These are phyloP conservation scores for Henckelia pumila DNA, from an alignment of 257 asterid species.

Conservation along the genomic window DNA sequence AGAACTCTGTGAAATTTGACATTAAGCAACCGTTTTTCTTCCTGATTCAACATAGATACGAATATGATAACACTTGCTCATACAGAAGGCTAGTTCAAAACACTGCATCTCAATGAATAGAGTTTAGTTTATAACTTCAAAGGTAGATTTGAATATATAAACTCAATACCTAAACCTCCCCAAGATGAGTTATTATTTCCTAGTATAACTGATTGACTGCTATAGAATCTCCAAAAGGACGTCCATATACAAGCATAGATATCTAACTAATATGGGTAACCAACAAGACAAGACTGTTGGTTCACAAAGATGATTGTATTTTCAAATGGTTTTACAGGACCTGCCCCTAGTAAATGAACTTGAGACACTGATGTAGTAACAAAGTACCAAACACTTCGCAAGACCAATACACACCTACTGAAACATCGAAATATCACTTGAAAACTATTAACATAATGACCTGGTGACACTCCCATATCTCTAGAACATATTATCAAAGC, in stretches of 20 bases:
- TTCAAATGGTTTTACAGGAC: not conserved
- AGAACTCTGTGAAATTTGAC: not conserved
- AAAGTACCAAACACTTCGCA: not conserved
- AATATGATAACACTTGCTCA: not conserved
- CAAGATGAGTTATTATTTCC: constrained; percentile 7
- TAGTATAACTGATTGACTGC: not conserved
- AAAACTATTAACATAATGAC: not conserved
- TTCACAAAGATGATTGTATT: not conserved
- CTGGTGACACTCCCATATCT: not conserved
- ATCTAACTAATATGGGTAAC: not conserved
- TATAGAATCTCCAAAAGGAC: constrained; percentile 6
- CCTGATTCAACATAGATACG: not conserved
- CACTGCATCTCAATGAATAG: not conserved
- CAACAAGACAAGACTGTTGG: constrained; percentile 6
- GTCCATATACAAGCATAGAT: not conserved
- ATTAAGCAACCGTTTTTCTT: not conserved
- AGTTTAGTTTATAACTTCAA: not conserved
- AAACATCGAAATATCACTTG: constrained; percentile 4
- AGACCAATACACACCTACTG: not conserved
- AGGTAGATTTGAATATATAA: not conserved
- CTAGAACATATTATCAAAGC: not conserved
- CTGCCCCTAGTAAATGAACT: not conserved
- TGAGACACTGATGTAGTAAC: not conserved
- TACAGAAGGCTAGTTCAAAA: not conserved
- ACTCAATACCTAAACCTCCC: not conserved